These are phyloP conservation scores for Tephrocybe sp. DNA, from an alignment of 768 basidiomycete genomes.

Conservation along the genomic window DNA sequence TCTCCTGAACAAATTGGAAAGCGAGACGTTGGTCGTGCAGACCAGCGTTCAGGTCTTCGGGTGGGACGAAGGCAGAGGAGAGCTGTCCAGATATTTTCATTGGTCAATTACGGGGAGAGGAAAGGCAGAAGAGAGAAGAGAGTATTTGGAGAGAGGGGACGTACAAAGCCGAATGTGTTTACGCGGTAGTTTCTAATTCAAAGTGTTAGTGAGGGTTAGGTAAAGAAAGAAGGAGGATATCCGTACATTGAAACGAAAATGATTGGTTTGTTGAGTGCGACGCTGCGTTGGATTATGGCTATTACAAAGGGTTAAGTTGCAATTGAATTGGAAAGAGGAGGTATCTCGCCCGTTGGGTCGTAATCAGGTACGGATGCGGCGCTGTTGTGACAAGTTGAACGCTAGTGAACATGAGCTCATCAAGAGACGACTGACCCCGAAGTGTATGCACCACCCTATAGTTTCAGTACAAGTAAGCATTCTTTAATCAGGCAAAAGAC, in stretches of 20 bases:
- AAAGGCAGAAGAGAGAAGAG: no score
- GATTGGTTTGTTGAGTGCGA: conserved; percentile 48
- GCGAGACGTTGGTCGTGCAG: conserved; percentile 61
- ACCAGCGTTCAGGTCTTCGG: conserved; percentile 58
- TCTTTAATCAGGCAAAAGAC: no score
- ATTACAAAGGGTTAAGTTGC: not conserved
- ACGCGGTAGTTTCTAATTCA: conserved; percentile 63
- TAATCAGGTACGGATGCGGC: conserved; percentile 41
- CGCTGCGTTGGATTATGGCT: conserved; percentile 51
- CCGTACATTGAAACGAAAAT: conserved; percentile 52
- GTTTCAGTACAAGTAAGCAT: no score
- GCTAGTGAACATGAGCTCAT: not conserved
- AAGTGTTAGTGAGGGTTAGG: not conserved
- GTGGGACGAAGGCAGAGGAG: conserved; percentile 42
- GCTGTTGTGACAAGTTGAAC: conserved; percentile 22
- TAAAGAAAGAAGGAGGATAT: not conserved
- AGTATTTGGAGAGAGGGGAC: no score
- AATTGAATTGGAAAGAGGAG: not conserved
- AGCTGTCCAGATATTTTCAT: conserved; percentile 29
- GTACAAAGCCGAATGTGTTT: conserved; percentile 58
- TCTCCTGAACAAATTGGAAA: conserved; percentile 59
- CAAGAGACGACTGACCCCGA: conserved; percentile 31
- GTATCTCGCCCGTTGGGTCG: conserved; percentile 51
- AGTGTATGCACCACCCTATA: conserved; percentile 51
- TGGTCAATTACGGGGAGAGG: not conserved